These are phyloP conservation scores for Didymella keratinophila DNA, from an alignment of 2,329 filamentous ascomycete genomes.

Conservation along the genomic window DNA sequence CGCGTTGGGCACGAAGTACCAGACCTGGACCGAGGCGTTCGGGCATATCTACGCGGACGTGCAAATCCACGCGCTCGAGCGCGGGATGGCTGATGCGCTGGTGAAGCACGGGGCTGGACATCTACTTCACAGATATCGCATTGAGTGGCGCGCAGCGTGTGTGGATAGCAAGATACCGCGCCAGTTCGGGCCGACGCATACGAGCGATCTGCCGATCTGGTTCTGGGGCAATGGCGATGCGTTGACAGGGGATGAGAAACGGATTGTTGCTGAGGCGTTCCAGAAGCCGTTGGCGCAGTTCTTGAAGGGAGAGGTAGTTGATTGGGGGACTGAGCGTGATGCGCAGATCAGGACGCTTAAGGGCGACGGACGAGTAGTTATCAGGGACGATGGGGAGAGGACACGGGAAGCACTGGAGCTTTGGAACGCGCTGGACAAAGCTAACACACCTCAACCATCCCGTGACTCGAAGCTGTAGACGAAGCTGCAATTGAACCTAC, in stretches of 20 bases:
- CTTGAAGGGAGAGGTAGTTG: slow-evolving; percentile 51
- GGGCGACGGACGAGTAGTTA: slow-evolving; percentile 55
- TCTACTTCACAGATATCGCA: slow-evolving; percentile 61
- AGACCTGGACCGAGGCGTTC: slow-evolving; percentile 62
- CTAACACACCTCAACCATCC: slow-evolving; percentile 16
- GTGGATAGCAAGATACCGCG: slow-evolving; percentile 54
- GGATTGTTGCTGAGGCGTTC: slow-evolving; percentile 48
- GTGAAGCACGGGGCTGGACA: slow-evolving; percentile 53
- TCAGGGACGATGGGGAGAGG: slow-evolving; percentile 55
- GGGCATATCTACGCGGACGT: slow-evolving; percentile 64
- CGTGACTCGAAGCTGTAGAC: slow-evolving; percentile 16
- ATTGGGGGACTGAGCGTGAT: slow-evolving; percentile 50
- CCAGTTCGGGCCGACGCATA: slow-evolving; percentile 63
- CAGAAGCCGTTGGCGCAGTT: slow-evolving; percentile 52
- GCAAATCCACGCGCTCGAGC: slow-evolving; percentile 62
- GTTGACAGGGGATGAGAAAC: slow-evolving; percentile 56
- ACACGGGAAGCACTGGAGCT: slow-evolving; percentile 58
- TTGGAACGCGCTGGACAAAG: slow-evolving; percentile 54
- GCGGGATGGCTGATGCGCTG: slow-evolving; percentile 59
- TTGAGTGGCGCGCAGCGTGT: slow-evolving; percentile 62
- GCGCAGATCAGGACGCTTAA: slow-evolving; percentile 56
- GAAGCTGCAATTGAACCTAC: too few relatives aligned
- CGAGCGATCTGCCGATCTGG: slow-evolving; percentile 63
- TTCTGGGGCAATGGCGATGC: slow-evolving; percentile 61
- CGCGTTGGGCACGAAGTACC: slow-evolving; percentile 50